Evolutionary conservation across 2,329 filamentous ascomycete species (phyloP).

Genomic region (Phialocephala subalpina): DNA sequence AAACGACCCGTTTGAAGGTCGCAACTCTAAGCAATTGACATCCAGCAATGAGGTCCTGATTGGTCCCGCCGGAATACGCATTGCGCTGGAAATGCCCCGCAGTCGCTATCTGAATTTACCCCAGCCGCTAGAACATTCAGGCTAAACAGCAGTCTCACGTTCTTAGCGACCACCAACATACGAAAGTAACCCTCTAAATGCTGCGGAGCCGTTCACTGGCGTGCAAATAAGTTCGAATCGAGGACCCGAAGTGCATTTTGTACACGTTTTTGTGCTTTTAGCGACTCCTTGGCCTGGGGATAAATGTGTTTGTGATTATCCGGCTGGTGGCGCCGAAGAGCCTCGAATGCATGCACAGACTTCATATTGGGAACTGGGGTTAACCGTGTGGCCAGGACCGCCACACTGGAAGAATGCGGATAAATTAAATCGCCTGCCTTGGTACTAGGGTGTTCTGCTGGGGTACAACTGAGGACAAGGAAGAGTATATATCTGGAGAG

Average conservation of each 20-base stretch:
- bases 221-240: background rate
- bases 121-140: conserved; percentile 18
- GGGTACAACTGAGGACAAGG: conserved; percentile 5
- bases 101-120: conserved; percentile 7
- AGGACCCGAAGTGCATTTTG: background rate
- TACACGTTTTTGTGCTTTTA: background rate
- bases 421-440: conserved; percentile 11
- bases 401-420: conserved; percentile 11
- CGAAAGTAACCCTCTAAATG: conserved; percentile 5
- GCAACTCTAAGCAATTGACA: background rate
- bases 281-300: conserved; percentile 10
- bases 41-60: background rate
- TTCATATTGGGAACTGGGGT: conserved; percentile 2
- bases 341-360: conserved; percentile 16
- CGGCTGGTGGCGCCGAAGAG: conserved; percentile 22
- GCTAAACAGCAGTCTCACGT: conserved; percentile 12
- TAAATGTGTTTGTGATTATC: conserved; percentile 20
- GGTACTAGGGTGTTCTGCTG: background rate
- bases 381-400: background rate
- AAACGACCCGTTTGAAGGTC: background rate
- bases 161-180: conserved; percentile 6
- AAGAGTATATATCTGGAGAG: conserved; percentile 15
- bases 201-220: conserved; percentile 5
- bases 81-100: conserved; percentile 2
- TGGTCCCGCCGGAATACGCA: background rate